A percentile compares a stretch with the other conserved stretches of the same genome.
Conservation (phyloP, 169 alveolate species). For the Cryptosporidium ryanae region DNA sequence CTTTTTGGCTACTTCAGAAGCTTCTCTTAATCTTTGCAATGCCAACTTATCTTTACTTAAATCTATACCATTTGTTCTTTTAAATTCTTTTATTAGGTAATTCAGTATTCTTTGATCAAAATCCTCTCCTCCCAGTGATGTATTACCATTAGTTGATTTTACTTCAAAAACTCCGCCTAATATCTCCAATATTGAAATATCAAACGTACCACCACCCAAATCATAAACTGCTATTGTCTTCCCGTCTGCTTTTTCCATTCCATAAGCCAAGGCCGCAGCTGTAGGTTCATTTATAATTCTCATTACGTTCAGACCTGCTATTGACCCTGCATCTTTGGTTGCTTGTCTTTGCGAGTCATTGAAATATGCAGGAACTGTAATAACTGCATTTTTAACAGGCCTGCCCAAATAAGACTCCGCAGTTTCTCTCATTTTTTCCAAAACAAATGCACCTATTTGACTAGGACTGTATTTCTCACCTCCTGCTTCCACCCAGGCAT, state of each 20-base stretch:
- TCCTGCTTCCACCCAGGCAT: conserved; percentile 97
- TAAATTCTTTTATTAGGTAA: conserved; percentile 94
- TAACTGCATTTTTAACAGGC: conserved; percentile 94
- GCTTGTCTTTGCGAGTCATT: conserved; percentile 97
- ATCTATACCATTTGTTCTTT: conserved; percentile 95
- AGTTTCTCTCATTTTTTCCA: conserved; percentile 95
- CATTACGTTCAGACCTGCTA: conserved; percentile 94
- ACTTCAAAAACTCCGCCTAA: conserved; percentile 98
- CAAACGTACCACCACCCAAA: conserved; percentile 97
- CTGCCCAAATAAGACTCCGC: conserved; percentile 96
- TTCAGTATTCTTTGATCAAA: conserved; percentile 94
- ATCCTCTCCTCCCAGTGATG: conserved; percentile 99
- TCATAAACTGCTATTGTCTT: conserved; percentile 94
- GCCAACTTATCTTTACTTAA: conserved; percentile 95
- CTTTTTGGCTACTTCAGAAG: conserved; percentile 98
- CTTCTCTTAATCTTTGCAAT: conserved; percentile 96
- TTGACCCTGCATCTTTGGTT: conserved; percentile 97
- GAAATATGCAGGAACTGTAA: conserved; percentile 97
- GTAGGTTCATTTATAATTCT: conserved; percentile 99
- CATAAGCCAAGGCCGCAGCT: conserved; percentile 99
- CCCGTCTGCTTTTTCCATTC: conserved; percentile 95
- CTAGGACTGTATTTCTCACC: conserved; percentile 96
- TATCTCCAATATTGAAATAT: conserved; percentile 96
- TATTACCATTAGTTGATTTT: conserved; percentile 98
- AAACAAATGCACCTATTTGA: conserved; percentile 96